These are phyloP conservation scores for Juglanconis sp. DNA, from an alignment of 2,329 filamentous ascomycete species.

Conservation along the genomic window DNA sequence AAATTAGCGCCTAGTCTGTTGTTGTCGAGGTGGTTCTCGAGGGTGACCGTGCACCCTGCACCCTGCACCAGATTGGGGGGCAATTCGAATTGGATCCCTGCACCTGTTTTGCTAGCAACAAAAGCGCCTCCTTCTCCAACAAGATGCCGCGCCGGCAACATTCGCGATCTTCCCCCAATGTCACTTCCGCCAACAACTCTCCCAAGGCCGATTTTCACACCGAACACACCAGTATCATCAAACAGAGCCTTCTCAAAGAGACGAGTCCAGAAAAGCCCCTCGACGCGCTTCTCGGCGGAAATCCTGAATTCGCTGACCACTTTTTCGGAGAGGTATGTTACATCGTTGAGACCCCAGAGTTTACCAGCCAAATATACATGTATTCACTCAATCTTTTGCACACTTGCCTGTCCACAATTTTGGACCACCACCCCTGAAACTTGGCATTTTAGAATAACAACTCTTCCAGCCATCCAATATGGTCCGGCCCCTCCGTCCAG, in stretches of 20 bases:
- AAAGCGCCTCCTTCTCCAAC: not conserved
- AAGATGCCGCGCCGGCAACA: slow-evolving; percentile 8
- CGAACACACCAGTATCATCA: not conserved
- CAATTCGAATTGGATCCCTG: not conserved
- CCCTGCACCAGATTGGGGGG: too few species aligned
- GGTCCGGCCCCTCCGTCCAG: not conserved
- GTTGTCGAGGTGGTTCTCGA: too few species aligned
- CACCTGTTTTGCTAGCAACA: not conserved
- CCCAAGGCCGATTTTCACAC: not conserved
- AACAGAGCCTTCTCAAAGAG: not conserved
- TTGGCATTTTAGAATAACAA: not conserved
- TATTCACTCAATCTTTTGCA: not conserved
- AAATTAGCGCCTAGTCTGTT: too few species aligned
- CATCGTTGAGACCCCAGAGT: not conserved
- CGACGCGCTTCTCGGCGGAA: not conserved
- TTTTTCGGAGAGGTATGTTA: slow-evolving; percentile 16
- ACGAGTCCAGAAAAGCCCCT: not conserved
- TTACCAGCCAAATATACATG: too few species aligned
- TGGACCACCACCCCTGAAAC: not conserved
- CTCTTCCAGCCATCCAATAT: not conserved
- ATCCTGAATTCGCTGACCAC: slow-evolving; percentile 1
- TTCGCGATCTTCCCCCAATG: not conserved
- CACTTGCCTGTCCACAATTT: not conserved
- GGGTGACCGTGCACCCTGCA: too few species aligned
- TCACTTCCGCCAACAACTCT: not conserved